These are phyloP conservation scores for Chaetomiaceae sp. DNA, from an alignment of 2,329 filamentous ascomycete genomes.

Conservation along the genomic window DNA sequence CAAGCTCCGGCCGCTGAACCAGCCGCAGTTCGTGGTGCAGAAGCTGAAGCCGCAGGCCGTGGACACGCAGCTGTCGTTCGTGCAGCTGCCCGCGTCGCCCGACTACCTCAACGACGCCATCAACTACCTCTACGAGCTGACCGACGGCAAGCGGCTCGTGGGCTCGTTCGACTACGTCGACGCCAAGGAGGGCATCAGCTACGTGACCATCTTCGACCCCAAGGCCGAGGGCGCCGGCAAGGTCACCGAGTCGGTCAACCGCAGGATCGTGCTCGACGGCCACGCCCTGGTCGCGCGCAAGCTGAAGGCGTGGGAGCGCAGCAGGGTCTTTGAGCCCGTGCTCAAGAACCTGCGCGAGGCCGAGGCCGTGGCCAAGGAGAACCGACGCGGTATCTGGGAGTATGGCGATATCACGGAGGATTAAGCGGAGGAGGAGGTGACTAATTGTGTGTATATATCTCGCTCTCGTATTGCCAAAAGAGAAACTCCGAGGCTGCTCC, in stretches of 20 bases:
- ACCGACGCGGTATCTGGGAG: constrained; percentile 90
- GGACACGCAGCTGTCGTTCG: constrained; percentile 80
- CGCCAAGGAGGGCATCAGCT: constrained; percentile 71
- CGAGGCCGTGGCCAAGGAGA: constrained; percentile 73
- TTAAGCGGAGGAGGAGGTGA: constrained; percentile 36
- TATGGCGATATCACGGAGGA: constrained; percentile 96
- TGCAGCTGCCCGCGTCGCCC: constrained; percentile 76
- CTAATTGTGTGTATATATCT: too few relatives aligned
- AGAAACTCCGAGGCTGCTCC: too few relatives aligned
- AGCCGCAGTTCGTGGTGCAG: constrained; percentile 71
- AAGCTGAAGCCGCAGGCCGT: constrained; percentile 83
- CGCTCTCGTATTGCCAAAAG: too few relatives aligned
- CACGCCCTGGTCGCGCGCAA: constrained; percentile 89
- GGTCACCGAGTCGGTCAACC: constrained; percentile 71
- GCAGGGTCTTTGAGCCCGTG: constrained; percentile 62
- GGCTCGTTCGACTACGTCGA: constrained; percentile 86
- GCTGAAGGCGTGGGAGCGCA: constrained; percentile 84
- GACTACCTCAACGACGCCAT: constrained; percentile 84
- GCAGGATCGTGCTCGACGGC: constrained; percentile 76
- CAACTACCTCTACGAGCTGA: constrained; percentile 67
- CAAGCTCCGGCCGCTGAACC: constrained; percentile 72
- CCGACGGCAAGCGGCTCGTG: constrained; percentile 72
- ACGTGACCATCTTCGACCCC: constrained; percentile 84
- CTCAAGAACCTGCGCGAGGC: constrained; percentile 67
- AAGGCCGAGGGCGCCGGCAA: constrained; percentile 50